Evolutionary conservation across 2,329 filamentous ascomycete genomes (phyloP), one percentile per base, ranked within the genome.

Genomic region (Aspergillus nomiae): DNA sequence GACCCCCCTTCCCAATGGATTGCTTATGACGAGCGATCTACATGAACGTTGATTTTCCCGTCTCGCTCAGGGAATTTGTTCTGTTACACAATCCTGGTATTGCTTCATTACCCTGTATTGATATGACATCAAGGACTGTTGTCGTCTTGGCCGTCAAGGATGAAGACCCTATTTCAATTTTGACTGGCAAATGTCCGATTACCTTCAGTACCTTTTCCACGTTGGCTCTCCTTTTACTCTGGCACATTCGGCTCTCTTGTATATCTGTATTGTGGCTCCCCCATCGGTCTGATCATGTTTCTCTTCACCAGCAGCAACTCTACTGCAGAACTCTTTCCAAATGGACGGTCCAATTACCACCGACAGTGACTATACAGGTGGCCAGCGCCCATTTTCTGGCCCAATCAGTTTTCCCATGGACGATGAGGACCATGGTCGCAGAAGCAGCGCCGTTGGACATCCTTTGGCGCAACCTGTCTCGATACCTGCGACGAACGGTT

Each of bases 401-500:
- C 64, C 75, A 65, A 70, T 74, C 59, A 70, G 72, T 41, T 77
- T 76, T 66, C 62, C 73, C 60, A 73, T 74, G 64, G 77, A 78
- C 48, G 75, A 76, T 69, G 79, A 83, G 70, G 83, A 85, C 70
- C 79, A 78, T 66, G 77, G 80, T 73, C 81, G 83, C 70, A 83
- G 83, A 77, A 82, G 85, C 74, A 80, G 78, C 70, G 72, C 76
- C 63, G 76, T 85, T 70, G 77, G 77, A 68, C 80, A 83, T 70
- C 78, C 81, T 71, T 71, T 80, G 61, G 73, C 76, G 61, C 77
- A 78, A 70, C 76, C 80, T 58, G 80, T 77, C 70, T 75, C 80
- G 63, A 80, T 83, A 71, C 73, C 80, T 71, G 73, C 79, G 69
- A 78, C 75, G 71, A 83, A 81, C 76, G 79, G 80, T 74, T 73